A percentile compares a stretch with the other conserved stretches of the same genome.
Evolutionary conservation across 2,329 filamentous ascomycete genomes (phyloP).

Genomic region (Aspergillus fischeri): DNA sequence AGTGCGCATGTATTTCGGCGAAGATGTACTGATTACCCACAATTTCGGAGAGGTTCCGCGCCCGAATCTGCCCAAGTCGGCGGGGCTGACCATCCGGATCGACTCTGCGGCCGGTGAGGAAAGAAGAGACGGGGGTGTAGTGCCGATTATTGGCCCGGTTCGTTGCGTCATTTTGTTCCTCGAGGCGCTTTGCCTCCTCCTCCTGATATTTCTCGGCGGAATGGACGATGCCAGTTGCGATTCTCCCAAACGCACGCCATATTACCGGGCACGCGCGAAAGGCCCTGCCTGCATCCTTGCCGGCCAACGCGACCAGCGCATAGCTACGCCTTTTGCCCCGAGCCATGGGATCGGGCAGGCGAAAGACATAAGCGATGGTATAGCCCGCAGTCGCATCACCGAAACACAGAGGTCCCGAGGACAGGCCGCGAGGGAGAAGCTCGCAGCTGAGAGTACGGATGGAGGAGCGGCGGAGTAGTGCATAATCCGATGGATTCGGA

Average conservation of each 20-base stretch:
- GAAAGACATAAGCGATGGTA: slow-evolving; percentile 58
- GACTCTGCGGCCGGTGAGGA: slow-evolving; percentile 52
- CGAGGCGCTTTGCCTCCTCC: slow-evolving; percentile 42
- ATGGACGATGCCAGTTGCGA: slow-evolving; percentile 50
- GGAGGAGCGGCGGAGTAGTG: slow-evolving; percentile 53
- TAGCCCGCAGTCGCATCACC: slow-evolving; percentile 54
- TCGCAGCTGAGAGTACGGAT: slow-evolving; percentile 57
- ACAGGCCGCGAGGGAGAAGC: slow-evolving; percentile 51
- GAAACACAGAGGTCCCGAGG: slow-evolving; percentile 56
- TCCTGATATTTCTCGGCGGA: slow-evolving; percentile 44
- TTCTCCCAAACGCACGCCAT: slow-evolving; percentile 52
- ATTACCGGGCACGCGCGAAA: slow-evolving; percentile 47
- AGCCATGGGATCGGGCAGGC: slow-evolving; percentile 55
- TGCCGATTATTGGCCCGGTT: slow-evolving; percentile 33
- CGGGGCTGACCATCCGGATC: slow-evolving; percentile 55
- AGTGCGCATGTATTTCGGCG: slow-evolving; percentile 53
- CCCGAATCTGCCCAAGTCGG: slow-evolving; percentile 50
- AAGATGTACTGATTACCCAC: slow-evolving; percentile 57
- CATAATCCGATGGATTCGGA: slow-evolving; percentile 50
- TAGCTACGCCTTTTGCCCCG: slow-evolving; percentile 55
- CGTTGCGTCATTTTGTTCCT: slow-evolving; percentile 30
- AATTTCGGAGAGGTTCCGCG: slow-evolving; percentile 56
- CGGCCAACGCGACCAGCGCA: slow-evolving; percentile 54
- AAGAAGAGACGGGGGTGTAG: slow-evolving; percentile 55
- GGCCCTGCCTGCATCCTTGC: slow-evolving; percentile 47